Percentiles rank a stretch among this genome's conserved stretches.
These are phyloP conservation scores for Takashimella koratensis DNA, from an alignment of 1,284 basidiomycete genomes.

Conservation along the genomic window DNA sequence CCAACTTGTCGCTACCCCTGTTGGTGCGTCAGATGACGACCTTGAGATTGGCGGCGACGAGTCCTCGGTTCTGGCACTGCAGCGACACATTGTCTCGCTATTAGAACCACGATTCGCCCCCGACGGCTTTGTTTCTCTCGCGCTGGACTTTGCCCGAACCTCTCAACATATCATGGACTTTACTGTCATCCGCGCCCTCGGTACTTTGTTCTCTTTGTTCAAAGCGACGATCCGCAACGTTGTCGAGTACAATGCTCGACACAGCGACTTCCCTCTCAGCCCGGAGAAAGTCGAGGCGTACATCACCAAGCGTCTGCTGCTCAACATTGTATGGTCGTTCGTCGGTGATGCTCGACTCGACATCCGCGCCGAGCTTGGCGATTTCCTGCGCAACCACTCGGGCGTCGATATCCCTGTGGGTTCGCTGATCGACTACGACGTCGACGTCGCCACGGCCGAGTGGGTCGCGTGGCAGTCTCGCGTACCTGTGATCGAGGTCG, in stretches of 20 bases:
- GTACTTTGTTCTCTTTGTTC: constrained; percentile 92
- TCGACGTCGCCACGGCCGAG: constrained; percentile 77
- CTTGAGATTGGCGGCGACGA: constrained; percentile 55
- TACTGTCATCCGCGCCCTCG: constrained; percentile 83
- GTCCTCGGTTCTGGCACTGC: constrained; percentile 59
- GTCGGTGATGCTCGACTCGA: constrained; percentile 92
- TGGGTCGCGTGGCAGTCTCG: constrained; percentile 90
- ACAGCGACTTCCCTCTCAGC: constrained; percentile 88
- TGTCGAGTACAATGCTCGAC: constrained; percentile 90
- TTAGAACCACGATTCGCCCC: constrained; percentile 77
- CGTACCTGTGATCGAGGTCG: constrained; percentile 94
- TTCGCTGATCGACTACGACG: constrained; percentile 93
- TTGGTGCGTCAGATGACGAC: constrained; percentile 91
- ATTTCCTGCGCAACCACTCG: constrained; percentile 78
- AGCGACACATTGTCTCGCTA: constrained; percentile 72
- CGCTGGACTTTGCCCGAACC: constrained; percentile 72
- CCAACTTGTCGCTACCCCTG: constrained; percentile 67
- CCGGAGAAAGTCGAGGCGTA: constrained; percentile 84
- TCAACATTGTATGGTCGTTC: constrained; percentile 96
- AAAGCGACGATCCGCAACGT: constrained; percentile 95
- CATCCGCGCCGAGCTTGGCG: constrained; percentile 82
- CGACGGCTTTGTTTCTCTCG: constrained; percentile 74
- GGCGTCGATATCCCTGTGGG: constrained; percentile 88
- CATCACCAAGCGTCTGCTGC: constrained; percentile 81
- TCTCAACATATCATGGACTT: constrained; percentile 99